phyloP scores from a whole-genome alignment of 106 monocot species.

The Triglochin maritima region DNA sequence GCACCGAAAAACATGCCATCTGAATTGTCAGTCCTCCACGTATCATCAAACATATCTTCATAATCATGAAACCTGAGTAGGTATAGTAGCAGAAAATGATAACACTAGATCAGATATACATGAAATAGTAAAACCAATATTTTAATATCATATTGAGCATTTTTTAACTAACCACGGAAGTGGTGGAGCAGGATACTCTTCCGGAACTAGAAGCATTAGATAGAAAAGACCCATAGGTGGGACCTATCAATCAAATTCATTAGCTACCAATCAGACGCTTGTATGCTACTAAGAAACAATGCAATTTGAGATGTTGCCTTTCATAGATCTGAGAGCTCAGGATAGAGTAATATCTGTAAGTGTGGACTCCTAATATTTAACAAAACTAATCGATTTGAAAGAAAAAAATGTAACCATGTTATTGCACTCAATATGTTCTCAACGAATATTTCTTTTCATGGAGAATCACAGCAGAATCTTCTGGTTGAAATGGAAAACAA shows the following conservation, averaged over 20 bases:
- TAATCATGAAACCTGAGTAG: slow-evolving; percentile 62
- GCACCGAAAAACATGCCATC: slow-evolving; percentile 52
- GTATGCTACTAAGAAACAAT: background rate
- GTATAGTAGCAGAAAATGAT: too few species aligned
- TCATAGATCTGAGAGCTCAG: too few species aligned
- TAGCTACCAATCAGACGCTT: background rate
- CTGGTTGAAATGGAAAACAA: too few species aligned
- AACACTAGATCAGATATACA: too few species aligned
- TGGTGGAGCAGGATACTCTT: slow-evolving; percentile 77
- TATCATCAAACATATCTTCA: slow-evolving; percentile 97
- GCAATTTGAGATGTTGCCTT: background rate
- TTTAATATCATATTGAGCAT: background rate
- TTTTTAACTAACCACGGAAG: slow-evolving; percentile 49
- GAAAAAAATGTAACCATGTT: too few species aligned
- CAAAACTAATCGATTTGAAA: too few species aligned
- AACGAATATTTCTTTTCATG: too few species aligned
- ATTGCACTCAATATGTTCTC: too few species aligned
- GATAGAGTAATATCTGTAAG: too few species aligned
- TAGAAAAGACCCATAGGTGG: slow-evolving; percentile 96
- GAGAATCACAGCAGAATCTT: too few species aligned
- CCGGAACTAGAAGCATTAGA: slow-evolving; percentile 68
- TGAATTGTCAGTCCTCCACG: slow-evolving; percentile 53
- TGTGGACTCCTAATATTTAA: too few species aligned
- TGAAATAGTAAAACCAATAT: too few species aligned
- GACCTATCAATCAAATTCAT: slow-evolving; percentile 30